Conservation (phyloP, 805 yeast species). For the Cyberlindnera saturnus region DNA sequence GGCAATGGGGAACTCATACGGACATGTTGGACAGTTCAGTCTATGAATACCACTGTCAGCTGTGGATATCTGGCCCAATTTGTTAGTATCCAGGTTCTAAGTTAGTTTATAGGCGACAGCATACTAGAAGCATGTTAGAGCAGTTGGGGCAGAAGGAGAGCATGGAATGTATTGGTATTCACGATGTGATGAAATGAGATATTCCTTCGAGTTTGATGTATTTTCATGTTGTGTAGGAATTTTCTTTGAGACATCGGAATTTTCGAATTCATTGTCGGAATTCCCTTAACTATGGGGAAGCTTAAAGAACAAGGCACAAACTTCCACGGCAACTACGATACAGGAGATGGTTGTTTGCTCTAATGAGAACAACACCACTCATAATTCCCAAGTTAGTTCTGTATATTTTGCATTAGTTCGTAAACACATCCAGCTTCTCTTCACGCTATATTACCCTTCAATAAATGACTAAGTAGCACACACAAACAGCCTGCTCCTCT, state of each 20-base stretch:
- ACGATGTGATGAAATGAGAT: not conserved
- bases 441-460: no score
- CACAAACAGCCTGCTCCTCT: not conserved
- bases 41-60: conserved; percentile 55
- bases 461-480: not conserved
- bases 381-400: no score
- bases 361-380: no score
- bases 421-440: no score
- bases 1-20: conserved; percentile 84
- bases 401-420: no score
- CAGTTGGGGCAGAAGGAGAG: conserved; percentile 93
- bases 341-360: no score
- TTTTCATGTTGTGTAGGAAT: not conserved
- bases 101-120: conserved; percentile 7
- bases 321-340: no score
- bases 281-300: no score
- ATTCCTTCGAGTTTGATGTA: not conserved
- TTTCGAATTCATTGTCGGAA: no score
- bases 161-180: conserved; percentile 37
- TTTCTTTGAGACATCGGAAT: not conserved
- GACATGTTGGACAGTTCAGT: conserved; percentile 89
- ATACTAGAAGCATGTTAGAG: conserved; percentile 78
- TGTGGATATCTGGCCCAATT: conserved; percentile 38
- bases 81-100: not conserved
- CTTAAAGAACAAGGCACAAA: no score